A percentile compares a stretch with the other conserved stretches of the same genome.
phyloP scores from a whole-genome alignment of 164 flowering plant genomes.

The Saururus chinensis region DNA sequence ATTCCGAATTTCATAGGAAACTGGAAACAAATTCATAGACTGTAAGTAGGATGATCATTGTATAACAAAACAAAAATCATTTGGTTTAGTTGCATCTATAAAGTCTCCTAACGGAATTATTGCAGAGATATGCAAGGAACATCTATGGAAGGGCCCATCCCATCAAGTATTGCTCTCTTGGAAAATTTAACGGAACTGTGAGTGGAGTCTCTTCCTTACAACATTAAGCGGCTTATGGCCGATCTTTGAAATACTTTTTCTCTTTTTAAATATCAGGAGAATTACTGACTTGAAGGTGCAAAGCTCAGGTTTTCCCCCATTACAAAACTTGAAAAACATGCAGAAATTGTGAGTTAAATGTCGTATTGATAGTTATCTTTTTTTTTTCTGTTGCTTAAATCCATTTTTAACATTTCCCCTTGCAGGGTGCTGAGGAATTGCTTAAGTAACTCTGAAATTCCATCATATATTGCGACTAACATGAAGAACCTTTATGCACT shows the following conservation, averaged over 20 bases:
- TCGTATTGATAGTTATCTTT: too few species aligned
- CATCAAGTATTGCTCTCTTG: constrained; percentile 43
- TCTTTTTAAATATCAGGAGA: background rate
- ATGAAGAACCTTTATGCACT: background rate
- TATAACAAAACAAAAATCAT: background rate
- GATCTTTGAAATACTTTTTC: too few species aligned
- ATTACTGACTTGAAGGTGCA: background rate
- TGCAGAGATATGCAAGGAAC: constrained; percentile 83
- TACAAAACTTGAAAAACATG: background rate
- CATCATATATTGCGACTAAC: background rate
- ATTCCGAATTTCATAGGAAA: constrained; percentile 84
- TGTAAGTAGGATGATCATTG: constrained; percentile 35
- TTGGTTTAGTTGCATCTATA: background rate
- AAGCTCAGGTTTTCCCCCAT: background rate
- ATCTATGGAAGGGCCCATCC: constrained; percentile 73
- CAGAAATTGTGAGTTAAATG: background rate
- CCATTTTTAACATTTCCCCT: background rate
- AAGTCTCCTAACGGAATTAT: background rate
- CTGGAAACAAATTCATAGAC: constrained; percentile 40
- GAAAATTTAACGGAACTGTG: constrained; percentile 44
- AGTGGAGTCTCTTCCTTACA: constrained; percentile 9
- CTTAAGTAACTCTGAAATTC: background rate
- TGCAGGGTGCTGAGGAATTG: constrained; percentile 1
- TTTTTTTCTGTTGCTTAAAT: background rate
- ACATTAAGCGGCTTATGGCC: too few species aligned